Base-by-base conservation (phyloP, 129 eudicot species). In the Flaveria sonorensis region DNA sequence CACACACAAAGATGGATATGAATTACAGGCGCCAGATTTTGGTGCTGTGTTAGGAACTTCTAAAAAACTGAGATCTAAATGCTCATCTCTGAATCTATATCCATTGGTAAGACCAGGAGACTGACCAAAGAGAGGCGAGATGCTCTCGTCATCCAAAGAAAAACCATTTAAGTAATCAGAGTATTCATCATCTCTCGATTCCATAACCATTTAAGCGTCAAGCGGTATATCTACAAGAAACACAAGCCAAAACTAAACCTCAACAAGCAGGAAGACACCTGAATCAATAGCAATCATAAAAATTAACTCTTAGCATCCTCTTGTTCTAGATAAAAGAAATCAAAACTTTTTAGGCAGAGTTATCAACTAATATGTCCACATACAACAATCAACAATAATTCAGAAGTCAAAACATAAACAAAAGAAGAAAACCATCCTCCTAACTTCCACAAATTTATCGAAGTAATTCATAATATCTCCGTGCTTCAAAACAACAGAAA, bases 171-270 rank as follows among this genome's bases (percentile, higher is more conserved):
- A 39, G 28, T 81, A 75, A 81, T 84, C 85, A 16, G 78, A 46
- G 50, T 68, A 76, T 62, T 76, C 88, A 68, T 51, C 82, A 64
- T 84, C 89, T 36, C 68, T 39, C 2, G 86, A 87, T 73, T 88
- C 97, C 96, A 92, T 89, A 57, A 81, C 64, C 68, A 86, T 81
- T 73, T 64, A 46, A 28, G 46, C 78, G 28, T 75, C 26, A 3
- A 0, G 50, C 50, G 13, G 14, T 45, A 8, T 8, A 79, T 62
- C 74, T 70, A 64, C 67, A 28, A 21, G 26, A 77, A 48, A 62
- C 55, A 48, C 65, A 60, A 71, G 19, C 15, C 11, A 72, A 59
- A 42, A 42, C 18, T 28, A 52, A 72, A 71, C 47, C 30, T 72
- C 77, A 32, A 73, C 68, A 42, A 73, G 40, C 55, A 73, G 10